Evolutionary conservation across 805 yeast species (phyloP), one percentile per base, ranked within the genome.

Genomic region (Pichia occidentalis): DNA sequence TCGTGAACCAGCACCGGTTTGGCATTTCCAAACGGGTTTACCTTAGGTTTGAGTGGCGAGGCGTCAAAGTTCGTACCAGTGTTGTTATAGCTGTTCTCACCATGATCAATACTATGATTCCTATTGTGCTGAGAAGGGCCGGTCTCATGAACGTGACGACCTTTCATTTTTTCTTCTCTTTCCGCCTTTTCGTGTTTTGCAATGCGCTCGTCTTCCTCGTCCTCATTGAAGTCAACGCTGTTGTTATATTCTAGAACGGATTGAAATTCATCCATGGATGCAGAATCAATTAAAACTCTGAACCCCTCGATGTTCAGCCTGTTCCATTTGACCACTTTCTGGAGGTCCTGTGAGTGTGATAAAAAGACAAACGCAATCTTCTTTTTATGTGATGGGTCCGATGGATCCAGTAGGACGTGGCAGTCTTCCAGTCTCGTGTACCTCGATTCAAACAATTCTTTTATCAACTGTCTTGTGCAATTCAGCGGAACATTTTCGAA

Each of bases 331-430:
- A 77, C 54, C 22, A 73, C 81, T 46, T 74, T 77, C 31, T 67
- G 67, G 49, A 79, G 61, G 27, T 77, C 80, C 8, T 63, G 61
- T n/a, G 64, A 59, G 7, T 70, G 57, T n/a, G 56, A 52, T 43
- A 80, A 54, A 44, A 79, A 82, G 1, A 77, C 77, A 56, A 81
- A 77, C 2, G 85, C 77, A 20, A 81, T 76, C 51, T 77, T 79
- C 46, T 65, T 71, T 29, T 64, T 61, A n/a, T 32, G 24, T 7
- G 7, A 13, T 0, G 57, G 54, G 3, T 60, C 57, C 4, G 41
- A 24, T 2, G 65, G 65, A 36, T 60, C 63, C 4, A 46, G 38
- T 28, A 79, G 70, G 16, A 83, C 62, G 50, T 80, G 79, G 53
- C 75, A 71, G 54, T 79, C 78, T 36, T 66, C 67, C 47, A 63